Percentiles rank a stretch among this genome's conserved stretches.
phyloP scores from a whole-genome alignment of 176 grass and related monocot species.

The Raddia guianensis region DNA sequence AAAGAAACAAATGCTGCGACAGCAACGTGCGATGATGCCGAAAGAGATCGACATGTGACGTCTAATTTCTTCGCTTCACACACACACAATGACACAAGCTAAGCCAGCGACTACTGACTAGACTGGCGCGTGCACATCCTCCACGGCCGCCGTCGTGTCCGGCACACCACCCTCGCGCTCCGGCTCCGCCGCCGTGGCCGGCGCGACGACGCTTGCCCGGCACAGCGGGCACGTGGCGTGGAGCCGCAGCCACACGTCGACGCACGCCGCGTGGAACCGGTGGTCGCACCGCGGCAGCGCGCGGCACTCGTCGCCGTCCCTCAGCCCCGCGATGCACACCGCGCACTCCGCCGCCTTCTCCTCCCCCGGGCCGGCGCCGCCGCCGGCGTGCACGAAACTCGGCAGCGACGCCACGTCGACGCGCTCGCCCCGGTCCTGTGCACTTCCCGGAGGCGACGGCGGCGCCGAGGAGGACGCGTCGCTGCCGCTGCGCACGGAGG shows the following conservation, averaged over 20 bases:
- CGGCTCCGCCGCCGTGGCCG: neutral
- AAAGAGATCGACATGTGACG: neutral
- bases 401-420: slow-evolving; percentile 53
- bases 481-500: neutral
- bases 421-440: slow-evolving; percentile 4
- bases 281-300: slow-evolving; percentile 58
- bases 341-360: slow-evolving; percentile 38
- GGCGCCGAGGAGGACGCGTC: slow-evolving; percentile 27
- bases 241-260: slow-evolving; percentile 55
- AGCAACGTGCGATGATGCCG: neutral
- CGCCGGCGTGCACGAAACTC: neutral
- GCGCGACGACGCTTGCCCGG: slow-evolving; percentile 37
- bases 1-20: neutral
- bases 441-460: neutral
- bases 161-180: slow-evolving; percentile 18
- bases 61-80: slow-evolving; percentile 6
- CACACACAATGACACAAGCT: neutral
- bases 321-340: slow-evolving; percentile 62
- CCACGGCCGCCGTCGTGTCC: slow-evolving; percentile 20
- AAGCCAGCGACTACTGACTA: neutral
- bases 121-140: slow-evolving; percentile 23
- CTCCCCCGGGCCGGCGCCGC: neutral
- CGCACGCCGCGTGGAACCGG: slow-evolving; percentile 58
- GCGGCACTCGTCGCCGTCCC: slow-evolving; percentile 50
- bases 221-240: slow-evolving; percentile 67